Percentiles rank a stretch among this genome's conserved stretches.
phyloP scores from a whole-genome alignment of 345 rosid genomes.

The Limnanthes douglasii region DNA sequence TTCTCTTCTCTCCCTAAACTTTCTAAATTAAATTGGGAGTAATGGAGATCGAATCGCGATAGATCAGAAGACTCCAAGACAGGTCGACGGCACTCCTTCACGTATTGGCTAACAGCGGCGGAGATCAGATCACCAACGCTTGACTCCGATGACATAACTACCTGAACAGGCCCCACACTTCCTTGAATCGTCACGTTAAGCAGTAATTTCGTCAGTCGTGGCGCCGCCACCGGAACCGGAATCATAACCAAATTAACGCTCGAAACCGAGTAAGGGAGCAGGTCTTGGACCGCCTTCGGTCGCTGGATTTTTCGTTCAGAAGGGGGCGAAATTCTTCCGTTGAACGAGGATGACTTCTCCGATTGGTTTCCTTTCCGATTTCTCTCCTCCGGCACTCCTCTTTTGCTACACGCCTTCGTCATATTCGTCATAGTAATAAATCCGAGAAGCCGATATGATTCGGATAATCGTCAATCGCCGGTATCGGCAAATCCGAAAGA shows the following conservation, averaged over 20 bases:
- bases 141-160: conserved; percentile 49
- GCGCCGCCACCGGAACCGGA: conserved; percentile 11
- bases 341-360: conserved; percentile 53
- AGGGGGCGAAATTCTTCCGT: conserved; percentile 24
- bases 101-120: conserved; percentile 33
- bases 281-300: conserved; percentile 51
- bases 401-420: conserved; percentile 20
- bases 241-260: not conserved
- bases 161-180: conserved; percentile 65
- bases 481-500: no score
- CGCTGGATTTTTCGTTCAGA: conserved; percentile 25
- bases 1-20: no score
- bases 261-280: conserved; percentile 19
- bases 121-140: conserved; percentile 47
- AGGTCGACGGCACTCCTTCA: conserved; percentile 75
- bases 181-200: conserved; percentile 82
- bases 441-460: no score
- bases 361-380: conserved; percentile 21
- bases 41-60: conserved; percentile 59
- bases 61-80: conserved; percentile 28
- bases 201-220: conserved; percentile 59
- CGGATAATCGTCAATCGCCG: no score
- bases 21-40: conserved; percentile 87
- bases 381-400: conserved; percentile 34
- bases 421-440: conserved; percentile 43